Conservation (phyloP, 2,329 filamentous ascomycete genomes). For the Exophiala sp. region DNA sequence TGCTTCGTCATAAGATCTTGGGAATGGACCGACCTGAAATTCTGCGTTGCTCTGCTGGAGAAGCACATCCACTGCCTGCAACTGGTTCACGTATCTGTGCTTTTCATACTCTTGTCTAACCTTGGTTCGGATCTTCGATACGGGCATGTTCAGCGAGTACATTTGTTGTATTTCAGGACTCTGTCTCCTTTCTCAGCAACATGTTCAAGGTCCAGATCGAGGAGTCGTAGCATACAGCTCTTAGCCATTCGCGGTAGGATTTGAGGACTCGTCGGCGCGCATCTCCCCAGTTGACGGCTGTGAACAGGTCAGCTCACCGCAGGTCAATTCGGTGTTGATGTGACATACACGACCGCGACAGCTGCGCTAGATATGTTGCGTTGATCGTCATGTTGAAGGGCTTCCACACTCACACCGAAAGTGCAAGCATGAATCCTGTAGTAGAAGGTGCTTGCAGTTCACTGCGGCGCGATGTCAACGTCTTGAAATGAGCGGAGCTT, state of each 20-base stretch:
- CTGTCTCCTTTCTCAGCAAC: slow-evolving; percentile 47
- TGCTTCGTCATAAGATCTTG: not conserved
- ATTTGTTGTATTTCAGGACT: slow-evolving; percentile 95
- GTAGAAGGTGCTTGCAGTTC: slow-evolving; percentile 2
- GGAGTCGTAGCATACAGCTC: slow-evolving; percentile 67
- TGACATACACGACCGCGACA: slow-evolving; percentile 70
- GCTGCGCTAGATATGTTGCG: slow-evolving; percentile 84
- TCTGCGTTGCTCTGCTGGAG: slow-evolving; percentile 88
- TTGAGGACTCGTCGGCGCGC: slow-evolving; percentile 81
- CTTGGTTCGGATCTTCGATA: slow-evolving; percentile 84
- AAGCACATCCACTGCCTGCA: slow-evolving; percentile 82
- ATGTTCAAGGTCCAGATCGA: not conserved
- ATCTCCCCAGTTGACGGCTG: slow-evolving; percentile 85
- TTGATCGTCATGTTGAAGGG: slow-evolving; percentile 71
- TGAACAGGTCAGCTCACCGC: slow-evolving; percentile 30
- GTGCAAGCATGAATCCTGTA: not conserved
- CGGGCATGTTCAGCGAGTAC: slow-evolving; percentile 88
- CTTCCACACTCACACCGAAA: slow-evolving; percentile 18
- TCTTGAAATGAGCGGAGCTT: slow-evolving; percentile 13
- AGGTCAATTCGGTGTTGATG: not conserved
- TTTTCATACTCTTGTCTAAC: slow-evolving; percentile 96
- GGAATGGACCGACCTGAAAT: slow-evolving; percentile 68
- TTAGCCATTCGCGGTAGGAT: slow-evolving; percentile 92
- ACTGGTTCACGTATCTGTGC: slow-evolving; percentile 87
- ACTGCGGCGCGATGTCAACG: slow-evolving; percentile 7